Evolutionary conservation across 352 stramenopile genomes (phyloP).

Genomic region (Phytophthora tubulina): DNA sequence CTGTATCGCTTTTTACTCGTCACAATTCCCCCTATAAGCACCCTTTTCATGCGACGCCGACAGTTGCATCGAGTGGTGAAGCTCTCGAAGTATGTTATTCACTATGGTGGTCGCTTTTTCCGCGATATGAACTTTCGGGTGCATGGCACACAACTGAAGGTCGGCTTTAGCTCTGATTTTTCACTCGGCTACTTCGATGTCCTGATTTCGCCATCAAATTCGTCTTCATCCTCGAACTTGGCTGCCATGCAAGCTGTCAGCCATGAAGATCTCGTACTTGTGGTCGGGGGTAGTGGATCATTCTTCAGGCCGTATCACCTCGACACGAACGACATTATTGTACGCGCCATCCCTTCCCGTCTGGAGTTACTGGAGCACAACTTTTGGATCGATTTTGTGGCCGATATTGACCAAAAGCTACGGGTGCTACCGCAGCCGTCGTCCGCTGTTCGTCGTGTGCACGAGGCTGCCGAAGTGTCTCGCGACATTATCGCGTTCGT

Average conservation of each 20-base stretch:
- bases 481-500: slow-evolving; percentile 61
- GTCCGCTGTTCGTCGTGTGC: slow-evolving; percentile 45
- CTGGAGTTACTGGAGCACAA: slow-evolving; percentile 78
- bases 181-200: slow-evolving; percentile 87
- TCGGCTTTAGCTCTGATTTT: slow-evolving; percentile 88
- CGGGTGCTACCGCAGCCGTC: slow-evolving; percentile 72
- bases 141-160: slow-evolving; percentile 78
- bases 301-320: slow-evolving; percentile 86
- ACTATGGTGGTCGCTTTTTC: slow-evolving; percentile 81
- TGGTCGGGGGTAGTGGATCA: slow-evolving; percentile 78
- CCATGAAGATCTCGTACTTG: slow-evolving; percentile 53
- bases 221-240: slow-evolving; percentile 40
- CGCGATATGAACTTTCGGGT: slow-evolving; percentile 85
- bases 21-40: slow-evolving; percentile 58
- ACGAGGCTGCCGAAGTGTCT: slow-evolving; percentile 42
- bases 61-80: slow-evolving; percentile 74
- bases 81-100: slow-evolving; percentile 71
- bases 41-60: slow-evolving; percentile 70
- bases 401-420: slow-evolving; percentile 74
- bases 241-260: slow-evolving; percentile 38
- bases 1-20: slow-evolving; percentile 64
- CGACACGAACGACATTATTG: slow-evolving; percentile 86
- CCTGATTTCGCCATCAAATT: slow-evolving; percentile 54
- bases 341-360: slow-evolving; percentile 74
- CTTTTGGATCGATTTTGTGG: slow-evolving; percentile 89